phyloP scores from a whole-genome alignment of 345 rosid genomes.

The Aethionema arabicum region DNA sequence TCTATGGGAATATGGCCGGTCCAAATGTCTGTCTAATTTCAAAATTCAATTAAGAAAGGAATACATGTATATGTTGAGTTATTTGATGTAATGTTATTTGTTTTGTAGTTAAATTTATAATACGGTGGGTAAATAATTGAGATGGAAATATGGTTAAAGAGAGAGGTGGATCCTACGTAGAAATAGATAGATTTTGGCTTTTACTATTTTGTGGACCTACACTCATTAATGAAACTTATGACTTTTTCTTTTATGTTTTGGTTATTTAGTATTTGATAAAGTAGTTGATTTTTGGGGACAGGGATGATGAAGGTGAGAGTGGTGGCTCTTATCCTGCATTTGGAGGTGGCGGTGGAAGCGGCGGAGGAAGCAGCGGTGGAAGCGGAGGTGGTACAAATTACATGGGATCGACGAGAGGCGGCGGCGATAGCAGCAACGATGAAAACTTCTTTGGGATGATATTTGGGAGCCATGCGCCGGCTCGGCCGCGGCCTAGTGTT shows the following conservation, averaged over 20 bases:
- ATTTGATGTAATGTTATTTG: conserved; percentile 4
- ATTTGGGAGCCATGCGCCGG: conserved; percentile 35
- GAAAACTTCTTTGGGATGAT: conserved; percentile 34
- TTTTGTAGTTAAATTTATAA: conserved; percentile 8
- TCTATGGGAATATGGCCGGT: conserved; percentile 23
- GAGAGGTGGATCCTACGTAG: conserved; percentile 14
- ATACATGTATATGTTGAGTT: conserved; percentile 16
- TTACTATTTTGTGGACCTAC: not conserved
- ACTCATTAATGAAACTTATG: conserved; percentile 20
- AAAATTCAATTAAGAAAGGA: not conserved
- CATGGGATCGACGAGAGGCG: conserved; percentile 26
- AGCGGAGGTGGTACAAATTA: conserved; percentile 13
- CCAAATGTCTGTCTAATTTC: conserved; percentile 14
- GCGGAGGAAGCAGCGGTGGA: not conserved
- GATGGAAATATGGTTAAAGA: conserved; percentile 1
- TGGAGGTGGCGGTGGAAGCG: conserved; percentile 1
- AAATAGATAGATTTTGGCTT: conserved; percentile 22
- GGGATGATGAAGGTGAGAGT: conserved; percentile 36
- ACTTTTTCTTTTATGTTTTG: conserved; percentile 2
- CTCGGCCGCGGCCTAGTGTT: not conserved
- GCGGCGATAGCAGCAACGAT: conserved; percentile 17
- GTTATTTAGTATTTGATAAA: not conserved
- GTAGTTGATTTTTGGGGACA: conserved; percentile 7
- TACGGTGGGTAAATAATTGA: conserved; percentile 5
- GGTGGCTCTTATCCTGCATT: conserved; percentile 18